A percentile compares a stretch with the other conserved stretches of the same genome.
phyloP scores from a whole-genome alignment of 2,329 filamentous ascomycete genomes.

The Aspergillus sp. region DNA sequence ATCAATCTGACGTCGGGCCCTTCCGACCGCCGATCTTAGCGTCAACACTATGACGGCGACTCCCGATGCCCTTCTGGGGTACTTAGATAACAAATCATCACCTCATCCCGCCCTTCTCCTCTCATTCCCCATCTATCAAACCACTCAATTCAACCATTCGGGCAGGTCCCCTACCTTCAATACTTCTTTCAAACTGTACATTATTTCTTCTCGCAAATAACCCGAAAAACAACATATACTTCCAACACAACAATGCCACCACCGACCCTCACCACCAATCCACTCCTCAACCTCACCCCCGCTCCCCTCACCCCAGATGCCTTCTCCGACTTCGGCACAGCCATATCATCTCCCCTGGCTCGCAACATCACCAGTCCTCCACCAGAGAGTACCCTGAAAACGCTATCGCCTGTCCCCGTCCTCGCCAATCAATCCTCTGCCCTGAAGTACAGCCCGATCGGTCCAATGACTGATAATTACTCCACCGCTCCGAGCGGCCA shows the following conservation, averaged over 20 bases:
- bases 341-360: constrained; percentile 71
- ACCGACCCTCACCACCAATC: constrained; percentile 36
- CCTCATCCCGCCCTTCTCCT: not conserved
- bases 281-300: constrained; percentile 54
- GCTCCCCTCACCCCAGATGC: constrained; percentile 66
- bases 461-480: constrained; percentile 72
- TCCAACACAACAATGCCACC: constrained; percentile 29
- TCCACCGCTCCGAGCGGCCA: constrained; percentile 42
- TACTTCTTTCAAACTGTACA: too few relatives aligned
- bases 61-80: constrained; percentile 6
- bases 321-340: constrained; percentile 81
- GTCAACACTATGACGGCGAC: constrained; percentile 10
- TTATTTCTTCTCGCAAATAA: too few relatives aligned
- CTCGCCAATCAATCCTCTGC: constrained; percentile 84
- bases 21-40: constrained; percentile 9
- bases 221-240: too few relatives aligned
- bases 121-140: not conserved
- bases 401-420: constrained; percentile 53
- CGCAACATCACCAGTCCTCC: constrained; percentile 51
- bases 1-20: constrained; percentile 7
- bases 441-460: constrained; percentile 80
- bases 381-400: constrained; percentile 49
- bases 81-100: not conserved
- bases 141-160: not conserved
- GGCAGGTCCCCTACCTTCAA: not conserved